Percentiles rank a stretch among this genome's conserved stretches.
Evolutionary conservation across 2,329 filamentous ascomycete genomes (phyloP).

Genomic region (Cryoendolithus antarcticus): DNA sequence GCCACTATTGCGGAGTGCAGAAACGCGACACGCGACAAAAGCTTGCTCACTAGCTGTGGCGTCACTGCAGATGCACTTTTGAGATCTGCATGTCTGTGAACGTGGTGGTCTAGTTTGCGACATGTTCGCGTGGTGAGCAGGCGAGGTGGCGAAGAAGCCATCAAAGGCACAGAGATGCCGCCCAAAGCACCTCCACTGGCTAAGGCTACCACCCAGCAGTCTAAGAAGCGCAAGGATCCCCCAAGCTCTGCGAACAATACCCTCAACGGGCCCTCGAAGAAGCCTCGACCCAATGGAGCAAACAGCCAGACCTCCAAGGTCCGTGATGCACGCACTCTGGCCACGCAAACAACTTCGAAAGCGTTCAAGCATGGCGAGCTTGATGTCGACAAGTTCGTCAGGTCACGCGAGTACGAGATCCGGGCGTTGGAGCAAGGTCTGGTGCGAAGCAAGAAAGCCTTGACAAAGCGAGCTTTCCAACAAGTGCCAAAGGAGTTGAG

Average conservation of each 20-base stretch:
- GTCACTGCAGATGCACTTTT: too few species aligned
- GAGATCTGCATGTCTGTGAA: too few species aligned
- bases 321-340: slow-evolving; percentile 34
- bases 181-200: slow-evolving; percentile 2
- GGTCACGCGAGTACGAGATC: slow-evolving; percentile 81
- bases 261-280: background rate
- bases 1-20: too few species aligned
- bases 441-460: slow-evolving; percentile 52
- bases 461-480: slow-evolving; percentile 71
- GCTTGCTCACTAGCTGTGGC: too few species aligned
- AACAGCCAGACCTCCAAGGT: slow-evolving; percentile 14
- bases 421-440: slow-evolving; percentile 73
- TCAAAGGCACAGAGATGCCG: slow-evolving; percentile 1
- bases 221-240: slow-evolving; percentile 17
- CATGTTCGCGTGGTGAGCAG: too few species aligned
- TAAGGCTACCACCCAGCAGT: slow-evolving; percentile 1
- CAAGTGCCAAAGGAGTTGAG: slow-evolving; percentile 75
- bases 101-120: too few species aligned
- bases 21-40: too few species aligned
- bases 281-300: slow-evolving; percentile 7
- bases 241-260: slow-evolving; percentile 3
- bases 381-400: slow-evolving; percentile 72
- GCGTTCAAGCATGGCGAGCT: slow-evolving; percentile 63
- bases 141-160: too few species aligned
- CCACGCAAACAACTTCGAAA: slow-evolving; percentile 33